These are phyloP conservation scores for Metschnikowia reukaufii DNA, from an alignment of 805 yeast species.

Conservation along the genomic window DNA sequence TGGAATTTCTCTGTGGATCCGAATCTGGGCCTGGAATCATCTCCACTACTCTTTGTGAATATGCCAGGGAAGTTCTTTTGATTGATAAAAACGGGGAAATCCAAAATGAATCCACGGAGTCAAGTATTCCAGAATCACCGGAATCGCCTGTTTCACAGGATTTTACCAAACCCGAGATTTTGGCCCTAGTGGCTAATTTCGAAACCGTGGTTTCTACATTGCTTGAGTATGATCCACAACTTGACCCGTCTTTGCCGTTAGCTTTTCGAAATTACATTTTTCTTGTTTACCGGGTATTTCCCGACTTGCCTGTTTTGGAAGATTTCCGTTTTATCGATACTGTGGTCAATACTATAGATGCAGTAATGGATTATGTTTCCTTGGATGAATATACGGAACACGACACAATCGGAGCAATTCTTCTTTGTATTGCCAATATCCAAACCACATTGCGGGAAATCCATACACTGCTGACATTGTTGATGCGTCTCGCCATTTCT, in stretches of 20 bases:
- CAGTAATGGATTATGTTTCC: constrained; percentile 32
- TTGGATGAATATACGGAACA: constrained; percentile 22
- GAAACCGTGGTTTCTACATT: constrained; percentile 26
- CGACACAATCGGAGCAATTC: constrained; percentile 22
- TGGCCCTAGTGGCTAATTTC: constrained; percentile 13
- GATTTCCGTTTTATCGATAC: constrained; percentile 27
- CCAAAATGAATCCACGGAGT: not conserved
- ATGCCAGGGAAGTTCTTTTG: constrained; percentile 1
- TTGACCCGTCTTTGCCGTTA: constrained; percentile 24
- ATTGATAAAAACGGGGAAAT: not conserved
- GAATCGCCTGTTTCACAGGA: not conserved
- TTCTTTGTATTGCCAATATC: constrained; percentile 23
- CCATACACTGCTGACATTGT: constrained; percentile 21
- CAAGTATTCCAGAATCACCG: too few species aligned
- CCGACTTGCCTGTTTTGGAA: constrained; percentile 16
- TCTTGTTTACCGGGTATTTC: constrained; percentile 22
- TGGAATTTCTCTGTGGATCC: constrained; percentile 21
- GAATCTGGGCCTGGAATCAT: constrained; percentile 15
- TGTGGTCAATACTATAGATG: constrained; percentile 22
- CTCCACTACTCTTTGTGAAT: constrained; percentile 12
- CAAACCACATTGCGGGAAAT: constrained; percentile 17
- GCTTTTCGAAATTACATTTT: constrained; percentile 26
- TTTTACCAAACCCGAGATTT: constrained; percentile 1
- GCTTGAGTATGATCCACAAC: constrained; percentile 27
- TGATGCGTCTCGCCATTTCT: constrained; percentile 31